Conservation (phyloP, 306 rosid species). For the Ormosia emarginata region DNA sequence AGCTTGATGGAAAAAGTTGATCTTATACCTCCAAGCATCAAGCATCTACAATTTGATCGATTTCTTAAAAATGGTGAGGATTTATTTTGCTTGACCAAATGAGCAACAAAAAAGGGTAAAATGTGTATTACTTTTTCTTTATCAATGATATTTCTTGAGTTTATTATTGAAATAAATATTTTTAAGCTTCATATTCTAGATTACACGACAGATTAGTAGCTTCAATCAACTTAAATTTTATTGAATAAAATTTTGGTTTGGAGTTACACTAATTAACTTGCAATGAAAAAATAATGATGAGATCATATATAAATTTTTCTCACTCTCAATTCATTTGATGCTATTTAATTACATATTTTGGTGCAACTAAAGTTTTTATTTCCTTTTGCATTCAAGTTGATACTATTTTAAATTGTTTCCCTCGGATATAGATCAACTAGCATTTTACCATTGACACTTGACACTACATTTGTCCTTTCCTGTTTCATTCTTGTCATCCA, state of each 20-base stretch:
- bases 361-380: background rate
- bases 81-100: slow-evolving; percentile 1
- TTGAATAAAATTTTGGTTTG: background rate
- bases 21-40: slow-evolving; percentile 71
- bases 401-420: background rate
- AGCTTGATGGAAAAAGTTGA: slow-evolving; percentile 59
- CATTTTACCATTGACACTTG: background rate
- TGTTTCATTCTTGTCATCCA: slow-evolving; percentile 34
- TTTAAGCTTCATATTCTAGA: background rate
- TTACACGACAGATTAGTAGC: background rate
- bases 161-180: background rate
- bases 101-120: background rate
- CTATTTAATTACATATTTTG: background rate
- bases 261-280: background rate
- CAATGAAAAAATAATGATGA: background rate
- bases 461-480: slow-evolving; percentile 16
- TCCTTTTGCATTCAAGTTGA: background rate
- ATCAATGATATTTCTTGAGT: background rate
- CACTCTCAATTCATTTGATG: background rate
- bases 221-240: background rate
- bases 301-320: background rate
- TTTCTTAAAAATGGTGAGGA: slow-evolving; percentile 69
- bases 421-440: background rate
- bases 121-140: background rate
- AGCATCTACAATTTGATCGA: slow-evolving; percentile 64